A percentile compares a stretch with the other conserved stretches of the same genome.
phyloP scores from a whole-genome alignment of 768 basidiomycete genomes.

The Tulasnella sp. region DNA sequence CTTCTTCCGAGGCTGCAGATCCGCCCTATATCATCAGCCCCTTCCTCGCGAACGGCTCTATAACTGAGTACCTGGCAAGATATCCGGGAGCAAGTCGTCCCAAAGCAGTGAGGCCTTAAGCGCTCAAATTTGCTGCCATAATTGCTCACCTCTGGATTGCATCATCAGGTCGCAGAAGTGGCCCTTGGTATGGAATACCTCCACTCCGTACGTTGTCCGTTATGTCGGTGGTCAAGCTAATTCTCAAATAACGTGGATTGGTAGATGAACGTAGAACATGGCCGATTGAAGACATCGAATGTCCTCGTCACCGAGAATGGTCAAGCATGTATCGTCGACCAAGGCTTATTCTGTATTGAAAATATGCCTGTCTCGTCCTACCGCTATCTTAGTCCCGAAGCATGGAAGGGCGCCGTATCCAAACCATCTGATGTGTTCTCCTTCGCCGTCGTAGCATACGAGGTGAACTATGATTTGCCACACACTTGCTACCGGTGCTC shows the following conservation, averaged over 20 bases:
- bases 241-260: background rate
- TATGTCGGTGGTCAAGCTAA: background rate
- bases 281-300: slow-evolving; percentile 13
- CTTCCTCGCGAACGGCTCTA: slow-evolving; percentile 1
- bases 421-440: slow-evolving; percentile 10
- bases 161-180: slow-evolving; percentile 5
- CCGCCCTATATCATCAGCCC: slow-evolving; percentile 11
- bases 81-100: slow-evolving; percentile 2
- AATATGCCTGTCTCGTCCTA: slow-evolving; percentile 1
- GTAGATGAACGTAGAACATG: slow-evolving; percentile 11
- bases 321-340: slow-evolving; percentile 11
- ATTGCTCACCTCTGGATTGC: background rate
- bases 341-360: slow-evolving; percentile 3
- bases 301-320: slow-evolving; percentile 14
- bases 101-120: slow-evolving; percentile 4
- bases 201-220: slow-evolving; percentile 3
- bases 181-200: slow-evolving; percentile 15
- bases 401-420: slow-evolving; percentile 16
- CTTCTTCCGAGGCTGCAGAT: slow-evolving; percentile 12
- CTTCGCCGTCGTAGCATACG: slow-evolving; percentile 11
- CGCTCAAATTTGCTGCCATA: background rate
- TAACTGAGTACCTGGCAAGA: background rate
- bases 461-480: background rate
- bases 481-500: too few species aligned
- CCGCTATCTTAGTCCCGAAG: slow-evolving; percentile 15